phyloP scores from a whole-genome alignment of 139 green algal genomes.

The Parachlorella kessleri region DNA sequence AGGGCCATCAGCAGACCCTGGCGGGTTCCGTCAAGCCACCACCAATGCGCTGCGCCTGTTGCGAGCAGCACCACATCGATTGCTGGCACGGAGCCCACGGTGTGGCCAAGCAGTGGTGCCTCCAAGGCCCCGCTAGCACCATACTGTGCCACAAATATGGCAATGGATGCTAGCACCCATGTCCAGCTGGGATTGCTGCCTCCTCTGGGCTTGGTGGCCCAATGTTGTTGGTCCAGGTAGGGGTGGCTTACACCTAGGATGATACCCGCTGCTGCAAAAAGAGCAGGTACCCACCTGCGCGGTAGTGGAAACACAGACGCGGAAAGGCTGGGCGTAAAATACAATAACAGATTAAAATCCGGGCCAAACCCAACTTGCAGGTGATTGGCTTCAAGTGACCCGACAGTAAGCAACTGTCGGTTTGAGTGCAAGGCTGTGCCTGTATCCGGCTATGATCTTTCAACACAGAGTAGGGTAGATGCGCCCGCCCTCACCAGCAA shows the following conservation, averaged over 20 bases:
- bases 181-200: slow-evolving; percentile 32
- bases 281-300: not conserved
- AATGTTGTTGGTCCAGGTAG: slow-evolving; percentile 34
- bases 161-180: slow-evolving; percentile 42
- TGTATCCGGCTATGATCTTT: no score
- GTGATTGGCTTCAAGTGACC: no score
- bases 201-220: not conserved
- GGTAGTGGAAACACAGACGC: no score
- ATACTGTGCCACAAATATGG: slow-evolving; percentile 60
- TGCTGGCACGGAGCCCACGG: slow-evolving; percentile 1
- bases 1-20: slow-evolving; percentile 44
- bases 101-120: slow-evolving; percentile 22
- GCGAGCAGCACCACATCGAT: slow-evolving; percentile 28
- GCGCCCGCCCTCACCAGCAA: slow-evolving; percentile 40
- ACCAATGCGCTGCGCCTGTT: slow-evolving; percentile 24
- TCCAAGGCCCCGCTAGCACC: slow-evolving; percentile 44
- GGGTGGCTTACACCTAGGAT: slow-evolving; percentile 59
- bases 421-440: no score
- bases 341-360: no score
- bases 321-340: no score
- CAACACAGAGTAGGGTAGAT: no score
- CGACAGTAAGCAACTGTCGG: no score
- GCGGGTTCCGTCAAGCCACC: slow-evolving; percentile 36
- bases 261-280: slow-evolving; percentile 52
- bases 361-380: no score